These are phyloP conservation scores for Eucommia ulmoides DNA, from an alignment of 257 asterid species.

Conservation along the genomic window DNA sequence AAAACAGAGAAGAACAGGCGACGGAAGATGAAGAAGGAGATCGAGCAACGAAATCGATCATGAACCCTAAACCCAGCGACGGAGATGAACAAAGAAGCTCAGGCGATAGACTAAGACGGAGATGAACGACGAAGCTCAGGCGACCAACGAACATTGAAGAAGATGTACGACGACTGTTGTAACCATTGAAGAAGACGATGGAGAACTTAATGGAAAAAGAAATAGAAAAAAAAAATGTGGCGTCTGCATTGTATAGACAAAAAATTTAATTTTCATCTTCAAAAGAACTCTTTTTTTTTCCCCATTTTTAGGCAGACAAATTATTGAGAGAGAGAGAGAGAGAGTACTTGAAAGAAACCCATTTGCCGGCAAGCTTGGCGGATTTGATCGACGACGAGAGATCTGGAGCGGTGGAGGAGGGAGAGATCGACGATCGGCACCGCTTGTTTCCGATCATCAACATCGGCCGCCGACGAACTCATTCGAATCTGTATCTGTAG, in stretches of 20 bases:
- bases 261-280: no score
- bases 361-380: conserved; percentile 16
- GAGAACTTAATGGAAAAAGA: not conserved
- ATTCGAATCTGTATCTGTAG: no score
- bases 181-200: not conserved
- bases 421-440: conserved; percentile 12
- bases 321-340: not conserved
- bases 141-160: no score
- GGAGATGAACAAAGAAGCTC: no score
- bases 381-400: conserved; percentile 14
- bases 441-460: no score
- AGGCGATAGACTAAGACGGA: not conserved
- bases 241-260: not conserved
- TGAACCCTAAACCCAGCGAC: no score
- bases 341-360: conserved; percentile 27
- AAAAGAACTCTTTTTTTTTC: no score
- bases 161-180: not conserved
- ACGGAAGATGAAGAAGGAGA: no score
- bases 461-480: no score
- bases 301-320: not conserved
- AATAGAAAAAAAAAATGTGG: not conserved
- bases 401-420: conserved; percentile 4
- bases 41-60: no score
- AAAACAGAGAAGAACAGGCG: no score
- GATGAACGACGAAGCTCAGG: no score